Percentiles rank a stretch among this genome's conserved stretches.
Conservation (phyloP, 257 asterid species). For the Lantana camara region DNA sequence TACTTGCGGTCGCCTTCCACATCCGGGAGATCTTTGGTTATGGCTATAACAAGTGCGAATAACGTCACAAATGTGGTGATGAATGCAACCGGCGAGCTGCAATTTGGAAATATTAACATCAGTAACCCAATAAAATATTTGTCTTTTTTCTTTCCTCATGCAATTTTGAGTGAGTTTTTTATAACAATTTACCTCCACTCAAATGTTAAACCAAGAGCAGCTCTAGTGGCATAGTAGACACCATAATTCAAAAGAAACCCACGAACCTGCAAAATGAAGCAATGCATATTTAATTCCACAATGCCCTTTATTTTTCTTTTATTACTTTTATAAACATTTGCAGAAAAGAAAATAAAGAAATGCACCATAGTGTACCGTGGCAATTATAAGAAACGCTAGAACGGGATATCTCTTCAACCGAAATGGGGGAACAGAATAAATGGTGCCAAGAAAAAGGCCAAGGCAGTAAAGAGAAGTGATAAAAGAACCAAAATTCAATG, state of each 20-base stretch:
- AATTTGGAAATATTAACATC: conserved; percentile 25
- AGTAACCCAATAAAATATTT: background rate
- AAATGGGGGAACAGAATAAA: conserved; percentile 96
- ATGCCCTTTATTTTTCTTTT: background rate
- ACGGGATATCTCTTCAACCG: conserved; percentile 89
- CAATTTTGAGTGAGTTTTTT: background rate
- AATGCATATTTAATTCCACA: conserved; percentile 16
- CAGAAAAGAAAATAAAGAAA: conserved; percentile 4
- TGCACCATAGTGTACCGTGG: conserved; percentile 63
- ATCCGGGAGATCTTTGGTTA: conserved; percentile 97
- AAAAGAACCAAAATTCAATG: conserved; percentile 85
- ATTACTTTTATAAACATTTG: background rate
- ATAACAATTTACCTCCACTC: conserved; percentile 78
- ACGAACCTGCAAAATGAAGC: conserved; percentile 63
- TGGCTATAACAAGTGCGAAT: conserved; percentile 96
- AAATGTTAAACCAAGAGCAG: conserved; percentile 91
- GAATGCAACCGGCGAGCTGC: conserved; percentile 98
- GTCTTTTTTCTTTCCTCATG: background rate
- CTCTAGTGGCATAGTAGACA: conserved; percentile 93
- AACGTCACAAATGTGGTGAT: conserved; percentile 90
- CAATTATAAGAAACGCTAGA: conserved; percentile 87
- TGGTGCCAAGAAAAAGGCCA: conserved; percentile 94
- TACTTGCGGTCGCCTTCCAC: conserved; percentile 99
- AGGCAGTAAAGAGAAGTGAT: conserved; percentile 83
- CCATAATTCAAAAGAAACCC: conserved; percentile 97